These are phyloP conservation scores for Curvularia spicifera DNA, from an alignment of 2,329 filamentous ascomycete genomes.

Conservation along the genomic window DNA sequence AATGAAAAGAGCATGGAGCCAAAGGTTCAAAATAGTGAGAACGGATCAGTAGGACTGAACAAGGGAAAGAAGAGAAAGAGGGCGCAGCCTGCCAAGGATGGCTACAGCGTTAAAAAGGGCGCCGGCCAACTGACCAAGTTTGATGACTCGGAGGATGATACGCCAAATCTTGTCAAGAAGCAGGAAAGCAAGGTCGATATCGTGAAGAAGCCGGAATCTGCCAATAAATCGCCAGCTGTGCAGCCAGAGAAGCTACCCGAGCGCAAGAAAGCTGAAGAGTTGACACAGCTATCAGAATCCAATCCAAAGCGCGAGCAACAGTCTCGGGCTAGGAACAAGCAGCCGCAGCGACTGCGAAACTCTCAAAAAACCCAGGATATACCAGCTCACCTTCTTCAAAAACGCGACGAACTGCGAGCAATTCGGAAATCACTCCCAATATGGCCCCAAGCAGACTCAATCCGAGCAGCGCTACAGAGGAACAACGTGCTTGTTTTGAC, in stretches of 20 bases:
- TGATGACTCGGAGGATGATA: constrained; percentile 19
- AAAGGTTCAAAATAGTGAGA: background rate
- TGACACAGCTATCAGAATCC: background rate
- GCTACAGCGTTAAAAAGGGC: constrained; percentile 20
- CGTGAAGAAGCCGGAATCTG: background rate
- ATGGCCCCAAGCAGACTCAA: constrained; percentile 74
- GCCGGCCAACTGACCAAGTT: constrained; percentile 26
- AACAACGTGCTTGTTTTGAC: constrained; percentile 82
- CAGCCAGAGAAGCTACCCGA: constrained; percentile 4
- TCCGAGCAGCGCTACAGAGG: constrained; percentile 66
- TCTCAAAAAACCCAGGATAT: constrained; percentile 19
- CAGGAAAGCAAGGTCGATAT: background rate
- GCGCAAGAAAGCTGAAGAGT: constrained; percentile 6
- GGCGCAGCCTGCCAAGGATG: constrained; percentile 19
- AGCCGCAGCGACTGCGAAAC: constrained; percentile 4
- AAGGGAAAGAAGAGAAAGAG: constrained; percentile 46
- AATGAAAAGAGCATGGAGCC: constrained; percentile 18
- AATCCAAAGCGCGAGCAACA: constrained; percentile 8
- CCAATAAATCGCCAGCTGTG: background rate
- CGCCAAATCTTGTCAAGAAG: constrained; percentile 2
- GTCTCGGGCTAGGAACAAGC: constrained; percentile 8
- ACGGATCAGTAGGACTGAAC: constrained; percentile 12
- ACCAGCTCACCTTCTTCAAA: constrained; percentile 46
- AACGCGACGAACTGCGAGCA: constrained; percentile 56
- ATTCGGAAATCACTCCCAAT: constrained; percentile 77